Conservation (phyloP, 495 filamentous ascomycete genomes). For the Talaromyces borbonicus region DNA sequence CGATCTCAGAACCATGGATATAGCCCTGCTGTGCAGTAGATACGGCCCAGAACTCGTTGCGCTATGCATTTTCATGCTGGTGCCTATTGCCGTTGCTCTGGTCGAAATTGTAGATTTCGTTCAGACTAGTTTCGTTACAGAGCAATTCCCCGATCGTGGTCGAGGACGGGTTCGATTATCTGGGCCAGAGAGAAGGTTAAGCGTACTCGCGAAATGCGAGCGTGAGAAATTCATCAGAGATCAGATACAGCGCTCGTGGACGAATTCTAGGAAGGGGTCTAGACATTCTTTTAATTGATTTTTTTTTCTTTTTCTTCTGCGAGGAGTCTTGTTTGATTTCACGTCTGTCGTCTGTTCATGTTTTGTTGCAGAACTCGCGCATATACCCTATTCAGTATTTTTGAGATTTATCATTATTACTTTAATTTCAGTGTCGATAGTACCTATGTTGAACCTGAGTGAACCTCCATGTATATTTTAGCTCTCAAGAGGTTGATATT, state of each 20-base stretch:
- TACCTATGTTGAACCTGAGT: no score
- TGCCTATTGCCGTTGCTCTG: constrained; percentile 15
- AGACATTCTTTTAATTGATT: neutral
- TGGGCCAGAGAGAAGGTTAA: constrained; percentile 15
- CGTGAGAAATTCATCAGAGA: constrained; percentile 1
- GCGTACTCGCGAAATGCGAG: neutral
- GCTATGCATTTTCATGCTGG: constrained; percentile 14
- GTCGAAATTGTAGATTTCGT: constrained; percentile 14
- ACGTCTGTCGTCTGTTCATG: neutral
- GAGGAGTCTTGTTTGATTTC: no score
- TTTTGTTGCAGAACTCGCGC: neutral
- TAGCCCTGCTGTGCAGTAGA: constrained; percentile 2
- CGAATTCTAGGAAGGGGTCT: neutral
- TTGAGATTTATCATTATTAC: neutral
- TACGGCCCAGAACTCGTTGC: constrained; percentile 16
- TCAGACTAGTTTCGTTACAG: constrained; percentile 7
- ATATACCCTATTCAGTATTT: constrained; percentile 4
- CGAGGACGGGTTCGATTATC: constrained; percentile 11
- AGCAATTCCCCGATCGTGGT: constrained; percentile 14
- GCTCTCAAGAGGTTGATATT: no score
- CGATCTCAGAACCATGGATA: neutral
- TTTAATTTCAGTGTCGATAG: no score
- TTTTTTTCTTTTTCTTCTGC: neutral
- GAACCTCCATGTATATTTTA: no score
- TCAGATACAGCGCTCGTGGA: constrained; percentile 2